Evolutionary conservation across 192 early-diverging fungal genomes (phyloP).

Genomic region (Coemansia sp.): DNA sequence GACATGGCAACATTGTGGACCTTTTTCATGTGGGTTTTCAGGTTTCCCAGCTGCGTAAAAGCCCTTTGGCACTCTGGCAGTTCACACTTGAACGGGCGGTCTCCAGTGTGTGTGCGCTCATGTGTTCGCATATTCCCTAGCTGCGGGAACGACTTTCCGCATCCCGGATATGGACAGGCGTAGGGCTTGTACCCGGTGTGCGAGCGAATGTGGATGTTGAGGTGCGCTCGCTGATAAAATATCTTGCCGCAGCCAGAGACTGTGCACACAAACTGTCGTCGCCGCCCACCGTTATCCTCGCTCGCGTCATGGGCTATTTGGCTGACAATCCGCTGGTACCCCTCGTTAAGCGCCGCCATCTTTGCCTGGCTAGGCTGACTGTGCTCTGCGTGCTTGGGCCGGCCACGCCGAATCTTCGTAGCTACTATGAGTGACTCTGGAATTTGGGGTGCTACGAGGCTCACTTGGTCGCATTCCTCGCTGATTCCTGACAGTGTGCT

Average conservation of each 20-base stretch:
- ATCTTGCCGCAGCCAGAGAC: conserved; percentile 60
- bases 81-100: conserved; percentile 74
- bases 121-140: conserved; percentile 82
- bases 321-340: conserved; percentile 38
- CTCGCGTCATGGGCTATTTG: conserved; percentile 50
- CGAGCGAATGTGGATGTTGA: conserved; percentile 68
- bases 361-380: conserved; percentile 9
- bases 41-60: conserved; percentile 76
- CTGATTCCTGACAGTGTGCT: conserved; percentile 8
- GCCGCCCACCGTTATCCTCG: conserved; percentile 41
- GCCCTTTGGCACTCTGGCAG: conserved; percentile 62
- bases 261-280: conserved; percentile 52
- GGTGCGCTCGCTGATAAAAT: conserved; percentile 70
- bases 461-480: conserved; percentile 7
- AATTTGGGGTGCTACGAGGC: conserved; percentile 40
- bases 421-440: conserved; percentile 44
- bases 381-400: conserved; percentile 39
- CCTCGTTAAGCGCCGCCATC: conserved; percentile 19
- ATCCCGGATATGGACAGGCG: conserved; percentile 61
- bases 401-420: conserved; percentile 45
- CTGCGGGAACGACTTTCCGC: conserved; percentile 79
- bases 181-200: conserved; percentile 57
- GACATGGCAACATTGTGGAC: conserved; percentile 26
- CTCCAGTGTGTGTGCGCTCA: conserved; percentile 72
- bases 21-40: conserved; percentile 55